Conservation (phyloP, 2,329 filamentous ascomycete species). For the Pseudogymnoascus sp. region DNA sequence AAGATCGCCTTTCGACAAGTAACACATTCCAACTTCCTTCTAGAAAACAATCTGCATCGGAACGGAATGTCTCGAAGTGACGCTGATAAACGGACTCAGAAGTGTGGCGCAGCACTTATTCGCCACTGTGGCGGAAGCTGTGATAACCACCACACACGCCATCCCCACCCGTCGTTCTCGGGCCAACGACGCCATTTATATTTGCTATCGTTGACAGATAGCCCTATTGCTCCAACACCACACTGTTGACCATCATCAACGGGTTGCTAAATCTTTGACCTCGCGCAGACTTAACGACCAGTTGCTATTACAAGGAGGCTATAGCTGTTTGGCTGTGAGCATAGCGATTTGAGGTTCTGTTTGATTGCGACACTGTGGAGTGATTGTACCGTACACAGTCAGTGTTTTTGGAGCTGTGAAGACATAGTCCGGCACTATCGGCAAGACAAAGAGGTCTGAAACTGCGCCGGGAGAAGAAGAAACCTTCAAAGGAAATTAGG, state of each 20-base stretch:
- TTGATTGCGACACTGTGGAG: not conserved
- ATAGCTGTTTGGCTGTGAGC: not conserved
- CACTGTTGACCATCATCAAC: not conserved
- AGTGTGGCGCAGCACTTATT: not conserved
- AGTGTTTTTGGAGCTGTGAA: not conserved
- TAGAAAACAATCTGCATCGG: not conserved
- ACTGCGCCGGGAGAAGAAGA: not conserved
- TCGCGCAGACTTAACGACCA: not conserved
- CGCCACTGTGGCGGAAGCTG: not conserved
- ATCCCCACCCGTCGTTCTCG: not conserved
- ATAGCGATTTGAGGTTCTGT: not conserved
- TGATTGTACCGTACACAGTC: not conserved
- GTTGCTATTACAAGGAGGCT: not conserved
- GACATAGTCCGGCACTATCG: not conserved
- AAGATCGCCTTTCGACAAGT: not conserved
- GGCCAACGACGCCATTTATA: not conserved
- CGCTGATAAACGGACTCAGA: not conserved
- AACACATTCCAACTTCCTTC: not conserved
- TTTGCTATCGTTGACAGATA: not conserved
- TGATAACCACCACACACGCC: not conserved
- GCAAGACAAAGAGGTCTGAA: not conserved
- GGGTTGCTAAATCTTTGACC: not conserved
- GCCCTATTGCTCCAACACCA: not conserved
- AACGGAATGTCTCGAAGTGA: not conserved
- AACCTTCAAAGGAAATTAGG: not conserved